Percentiles rank a stretch among this genome's conserved stretches.
These are phyloP conservation scores for Dinochytrium kinnereticum DNA, from an alignment of 371 early-diverging fungal species.

Conservation along the genomic window DNA sequence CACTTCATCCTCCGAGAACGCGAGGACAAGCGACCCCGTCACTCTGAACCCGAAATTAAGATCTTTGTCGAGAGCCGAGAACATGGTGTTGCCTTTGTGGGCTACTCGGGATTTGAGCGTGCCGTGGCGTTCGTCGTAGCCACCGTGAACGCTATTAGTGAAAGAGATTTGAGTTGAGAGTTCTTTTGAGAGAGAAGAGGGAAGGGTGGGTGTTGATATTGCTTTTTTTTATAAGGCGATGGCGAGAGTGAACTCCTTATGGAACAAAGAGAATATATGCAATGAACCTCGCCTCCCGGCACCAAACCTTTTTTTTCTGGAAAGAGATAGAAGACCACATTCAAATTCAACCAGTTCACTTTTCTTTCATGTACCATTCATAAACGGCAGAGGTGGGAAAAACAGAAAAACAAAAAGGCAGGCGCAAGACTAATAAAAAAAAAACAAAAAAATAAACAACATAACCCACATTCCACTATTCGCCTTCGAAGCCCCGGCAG, in stretches of 20 bases:
- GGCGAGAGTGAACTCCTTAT: no score
- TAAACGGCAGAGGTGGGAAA: not conserved
- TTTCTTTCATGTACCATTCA: no score
- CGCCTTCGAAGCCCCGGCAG: slow-evolving; percentile 46
- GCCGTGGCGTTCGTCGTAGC: slow-evolving; percentile 51
- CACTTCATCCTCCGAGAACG: slow-evolving; percentile 35
- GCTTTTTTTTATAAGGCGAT: no score
- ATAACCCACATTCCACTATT: slow-evolving; percentile 41
- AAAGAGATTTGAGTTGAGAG: no score
- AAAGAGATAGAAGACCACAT: no score
- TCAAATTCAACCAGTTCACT: no score
- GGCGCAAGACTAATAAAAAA: not conserved
- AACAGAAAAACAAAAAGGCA: not conserved
- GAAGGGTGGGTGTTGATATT: no score
- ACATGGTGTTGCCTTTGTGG: slow-evolving; percentile 43
- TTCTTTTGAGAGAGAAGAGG: no score
- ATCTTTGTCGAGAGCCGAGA: slow-evolving; percentile 36
- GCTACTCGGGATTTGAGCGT: slow-evolving; percentile 44
- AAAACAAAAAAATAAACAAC: not conserved
- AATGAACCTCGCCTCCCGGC: no score
- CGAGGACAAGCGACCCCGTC: slow-evolving; percentile 47
- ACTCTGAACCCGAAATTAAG: slow-evolving; percentile 49
- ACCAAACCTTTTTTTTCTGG: no score
- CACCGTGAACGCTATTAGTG: slow-evolving; percentile 41
- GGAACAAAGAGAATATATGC: no score